Conservation (phyloP, 352 stramenopile species). For the Phytophthora sp. region DNA sequence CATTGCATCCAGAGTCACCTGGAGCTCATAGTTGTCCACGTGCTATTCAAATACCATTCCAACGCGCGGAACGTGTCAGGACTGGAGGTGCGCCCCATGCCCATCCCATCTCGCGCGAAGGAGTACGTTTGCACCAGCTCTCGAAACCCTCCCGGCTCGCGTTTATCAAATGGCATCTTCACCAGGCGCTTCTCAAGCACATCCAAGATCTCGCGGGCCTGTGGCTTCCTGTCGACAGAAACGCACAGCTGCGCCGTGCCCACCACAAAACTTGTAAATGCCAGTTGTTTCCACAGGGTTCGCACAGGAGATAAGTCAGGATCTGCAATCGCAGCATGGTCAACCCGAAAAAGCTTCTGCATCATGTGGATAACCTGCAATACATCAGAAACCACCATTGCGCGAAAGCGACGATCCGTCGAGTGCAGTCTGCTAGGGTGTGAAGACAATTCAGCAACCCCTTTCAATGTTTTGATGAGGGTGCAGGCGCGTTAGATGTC, state of each 20-base stretch:
- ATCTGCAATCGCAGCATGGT: slow-evolving; percentile 6
- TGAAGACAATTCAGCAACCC: slow-evolving; percentile 1
- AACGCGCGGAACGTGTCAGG: background rate
- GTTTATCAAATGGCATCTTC: slow-evolving; percentile 10
- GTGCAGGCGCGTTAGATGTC: slow-evolving; percentile 15
- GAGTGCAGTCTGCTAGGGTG: slow-evolving; percentile 18
- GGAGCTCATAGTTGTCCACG: slow-evolving; percentile 9
- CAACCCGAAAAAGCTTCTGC: slow-evolving; percentile 34
- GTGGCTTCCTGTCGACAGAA: slow-evolving; percentile 18
- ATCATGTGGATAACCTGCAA: slow-evolving; percentile 29
- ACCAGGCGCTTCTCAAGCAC: slow-evolving; percentile 34
- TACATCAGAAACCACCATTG: background rate
- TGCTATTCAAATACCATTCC: background rate
- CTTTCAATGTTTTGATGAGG: slow-evolving; percentile 11
- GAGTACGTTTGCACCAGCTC: slow-evolving; percentile 23
- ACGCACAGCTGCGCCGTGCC: slow-evolving; percentile 13
- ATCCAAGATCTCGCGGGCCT: slow-evolving; percentile 27
- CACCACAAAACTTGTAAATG: slow-evolving; percentile 23
- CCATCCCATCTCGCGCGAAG: slow-evolving; percentile 7
- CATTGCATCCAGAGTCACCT: slow-evolving; percentile 15
- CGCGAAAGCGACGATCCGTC: slow-evolving; percentile 1
- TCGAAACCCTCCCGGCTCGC: background rate
- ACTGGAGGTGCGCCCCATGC: slow-evolving; percentile 7
- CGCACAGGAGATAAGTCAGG: slow-evolving; percentile 10
- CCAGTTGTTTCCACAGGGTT: slow-evolving; percentile 6